Conservation (phyloP, 2,329 filamentous ascomycete species). For the Claviceps sorghi region DNA sequence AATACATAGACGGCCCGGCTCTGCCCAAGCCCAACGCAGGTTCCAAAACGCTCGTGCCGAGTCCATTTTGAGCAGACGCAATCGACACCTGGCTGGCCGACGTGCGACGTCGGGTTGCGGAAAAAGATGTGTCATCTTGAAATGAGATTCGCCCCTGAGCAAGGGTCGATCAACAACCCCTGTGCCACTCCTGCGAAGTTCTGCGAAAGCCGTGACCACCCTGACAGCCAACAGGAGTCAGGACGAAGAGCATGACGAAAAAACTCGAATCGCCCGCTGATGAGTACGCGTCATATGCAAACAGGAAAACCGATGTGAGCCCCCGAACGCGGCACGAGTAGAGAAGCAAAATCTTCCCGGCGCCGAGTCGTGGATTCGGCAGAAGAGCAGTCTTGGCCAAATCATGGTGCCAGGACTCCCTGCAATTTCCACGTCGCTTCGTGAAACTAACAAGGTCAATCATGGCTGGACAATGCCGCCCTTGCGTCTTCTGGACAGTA, state of each 20-base stretch:
- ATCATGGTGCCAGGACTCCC: neutral
- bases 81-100: neutral
- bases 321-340: neutral
- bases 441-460: neutral
- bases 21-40: neutral
- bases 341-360: neutral
- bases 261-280: neutral
- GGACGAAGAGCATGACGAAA: neutral
- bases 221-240: neutral
- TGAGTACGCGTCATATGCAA: neutral
- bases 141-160: conserved; percentile 6
- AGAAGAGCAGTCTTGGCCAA: neutral
- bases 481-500: neutral
- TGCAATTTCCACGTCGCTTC: conserved; percentile 1
- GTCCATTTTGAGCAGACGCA: neutral
- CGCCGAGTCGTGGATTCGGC: neutral
- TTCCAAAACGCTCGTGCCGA: neutral
- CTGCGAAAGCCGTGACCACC: neutral
- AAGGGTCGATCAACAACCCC: conserved; percentile 1
- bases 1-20: neutral
- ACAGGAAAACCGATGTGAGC: neutral
- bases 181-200: neutral
- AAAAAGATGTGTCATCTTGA: neutral
- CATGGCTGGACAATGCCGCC: neutral
- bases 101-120: neutral